A percentile compares a stretch with the other conserved stretches of the same genome.
Evolutionary conservation across 2,329 filamentous ascomycete genomes (phyloP).

Genomic region (Cryphonectria japonica): DNA sequence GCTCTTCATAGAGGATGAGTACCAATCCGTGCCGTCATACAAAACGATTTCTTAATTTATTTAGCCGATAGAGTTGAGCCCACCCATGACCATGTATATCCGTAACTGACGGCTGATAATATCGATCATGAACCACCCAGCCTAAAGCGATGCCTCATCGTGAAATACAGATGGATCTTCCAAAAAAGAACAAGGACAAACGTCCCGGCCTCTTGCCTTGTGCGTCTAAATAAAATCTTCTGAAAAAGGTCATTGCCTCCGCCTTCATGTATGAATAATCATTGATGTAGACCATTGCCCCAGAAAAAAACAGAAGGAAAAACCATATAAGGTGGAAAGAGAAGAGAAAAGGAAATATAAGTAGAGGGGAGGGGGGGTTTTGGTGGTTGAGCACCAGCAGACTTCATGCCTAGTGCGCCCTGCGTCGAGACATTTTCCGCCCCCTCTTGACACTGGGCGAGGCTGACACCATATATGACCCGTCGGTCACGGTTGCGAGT

Average conservation of each 20-base stretch:
- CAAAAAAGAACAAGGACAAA: constrained; percentile 20
- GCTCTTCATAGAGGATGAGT: constrained; percentile 14
- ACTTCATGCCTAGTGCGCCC: constrained; percentile 13
- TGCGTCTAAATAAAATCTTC: constrained; percentile 12
- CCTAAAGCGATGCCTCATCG: constrained; percentile 26
- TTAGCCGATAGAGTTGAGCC: background rate
- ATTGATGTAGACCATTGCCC: background rate
- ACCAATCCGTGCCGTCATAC: background rate
- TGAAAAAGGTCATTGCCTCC: background rate
- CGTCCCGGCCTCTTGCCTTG: background rate
- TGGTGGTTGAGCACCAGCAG: background rate
- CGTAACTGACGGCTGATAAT: constrained; percentile 23
- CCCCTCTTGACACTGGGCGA: background rate
- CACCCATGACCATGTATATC: constrained; percentile 7
- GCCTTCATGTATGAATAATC: background rate
- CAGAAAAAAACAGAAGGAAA: background rate
- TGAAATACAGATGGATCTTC: constrained; percentile 28
- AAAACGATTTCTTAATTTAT: too few relatives aligned
- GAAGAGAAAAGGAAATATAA: background rate
- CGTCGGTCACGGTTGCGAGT: background rate
- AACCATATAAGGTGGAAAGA: background rate
- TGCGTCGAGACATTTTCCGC: constrained; percentile 8
- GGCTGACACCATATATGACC: background rate
- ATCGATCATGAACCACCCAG: constrained; percentile 18
- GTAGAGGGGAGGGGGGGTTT: too few relatives aligned